Evolutionary conservation across 129 eudicot species (phyloP).

Genomic region (Helianthus annuus): DNA sequence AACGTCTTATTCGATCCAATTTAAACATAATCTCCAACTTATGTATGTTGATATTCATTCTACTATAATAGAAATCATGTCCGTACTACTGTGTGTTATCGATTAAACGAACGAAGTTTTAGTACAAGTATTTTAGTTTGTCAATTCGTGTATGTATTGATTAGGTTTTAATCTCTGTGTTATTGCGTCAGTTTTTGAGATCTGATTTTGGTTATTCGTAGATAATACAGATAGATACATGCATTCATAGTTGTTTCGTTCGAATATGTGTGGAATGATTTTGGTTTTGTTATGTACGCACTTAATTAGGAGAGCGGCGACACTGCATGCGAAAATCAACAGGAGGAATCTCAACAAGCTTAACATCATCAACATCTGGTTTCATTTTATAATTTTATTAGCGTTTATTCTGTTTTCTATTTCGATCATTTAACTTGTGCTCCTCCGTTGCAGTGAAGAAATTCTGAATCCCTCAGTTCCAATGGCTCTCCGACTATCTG

Average conservation of each 20-base stretch:
- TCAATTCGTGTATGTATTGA: background rate
- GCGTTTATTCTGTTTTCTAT: background rate
- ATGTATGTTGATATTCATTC: background rate
- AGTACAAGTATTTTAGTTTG: constrained; percentile 2
- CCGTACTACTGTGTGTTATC: constrained; percentile 6
- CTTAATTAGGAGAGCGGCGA: constrained; percentile 82
- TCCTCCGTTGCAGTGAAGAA: constrained; percentile 63
- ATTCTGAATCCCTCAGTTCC: constrained; percentile 89
- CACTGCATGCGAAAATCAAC: constrained; percentile 78
- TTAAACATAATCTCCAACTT: background rate
- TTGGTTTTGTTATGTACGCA: background rate
- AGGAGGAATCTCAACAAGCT: constrained; percentile 76
- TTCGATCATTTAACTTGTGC: background rate
- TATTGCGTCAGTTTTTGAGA: background rate
- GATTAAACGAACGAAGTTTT: constrained; percentile 1
- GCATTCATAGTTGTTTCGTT: background rate
- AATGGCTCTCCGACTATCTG: constrained; percentile 95
- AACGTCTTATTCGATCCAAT: background rate
- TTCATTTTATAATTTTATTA: background rate
- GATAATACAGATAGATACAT: background rate
- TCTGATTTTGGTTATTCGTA: background rate
- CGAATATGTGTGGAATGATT: background rate
- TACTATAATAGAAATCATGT: background rate
- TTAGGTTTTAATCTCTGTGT: background rate
- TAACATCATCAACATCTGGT: constrained; percentile 87